Percentiles rank a stretch among this genome's conserved stretches.
These are phyloP conservation scores for Orbilia blumenaviensis DNA, from an alignment of 2,329 filamentous ascomycete genomes.

Conservation along the genomic window DNA sequence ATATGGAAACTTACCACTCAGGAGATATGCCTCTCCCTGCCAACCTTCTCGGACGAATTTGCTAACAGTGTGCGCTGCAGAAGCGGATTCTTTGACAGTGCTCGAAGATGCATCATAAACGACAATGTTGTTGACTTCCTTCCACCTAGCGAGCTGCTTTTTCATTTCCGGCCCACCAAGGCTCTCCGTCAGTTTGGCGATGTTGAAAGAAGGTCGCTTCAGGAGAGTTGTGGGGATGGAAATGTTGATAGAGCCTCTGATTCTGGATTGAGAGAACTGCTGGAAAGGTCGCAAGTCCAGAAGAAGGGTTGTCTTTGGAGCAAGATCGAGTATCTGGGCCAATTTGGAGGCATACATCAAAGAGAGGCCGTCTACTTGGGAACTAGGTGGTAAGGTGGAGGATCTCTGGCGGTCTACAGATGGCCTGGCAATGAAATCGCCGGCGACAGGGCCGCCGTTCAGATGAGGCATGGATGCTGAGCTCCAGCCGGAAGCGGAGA, in stretches of 20 bases:
- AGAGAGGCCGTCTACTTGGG: constrained; percentile 55
- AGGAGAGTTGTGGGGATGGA: constrained; percentile 94
- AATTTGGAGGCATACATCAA: constrained; percentile 55
- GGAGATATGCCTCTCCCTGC: constrained; percentile 75
- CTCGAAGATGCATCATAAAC: constrained; percentile 84
- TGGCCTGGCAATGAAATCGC: constrained; percentile 24
- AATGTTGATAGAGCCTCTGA: constrained; percentile 83
- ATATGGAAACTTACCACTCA: constrained; percentile 64
- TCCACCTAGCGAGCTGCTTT: constrained; percentile 79
- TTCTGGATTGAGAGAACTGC: constrained; percentile 78
- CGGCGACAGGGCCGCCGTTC: constrained; percentile 19
- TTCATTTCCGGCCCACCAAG: constrained; percentile 78
- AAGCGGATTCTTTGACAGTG: constrained; percentile 80
- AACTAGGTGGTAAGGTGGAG: constrained; percentile 53
- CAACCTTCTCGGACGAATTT: constrained; percentile 91
- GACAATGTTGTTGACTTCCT: constrained; percentile 76
- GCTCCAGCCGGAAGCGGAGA: constrained; percentile 46
- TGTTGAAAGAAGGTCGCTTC: constrained; percentile 88
- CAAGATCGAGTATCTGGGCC: constrained; percentile 55
- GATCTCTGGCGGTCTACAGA: constrained; percentile 50
- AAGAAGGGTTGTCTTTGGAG: constrained; percentile 68
- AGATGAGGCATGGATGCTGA: constrained; percentile 43
- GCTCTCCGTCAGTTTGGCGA: constrained; percentile 85
- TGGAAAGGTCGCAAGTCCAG: constrained; percentile 88
- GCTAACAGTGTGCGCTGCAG: constrained; percentile 86